Evolutionary conservation across 2,329 filamentous ascomycete species (phyloP).

Genomic region (Exophiala viscosa): DNA sequence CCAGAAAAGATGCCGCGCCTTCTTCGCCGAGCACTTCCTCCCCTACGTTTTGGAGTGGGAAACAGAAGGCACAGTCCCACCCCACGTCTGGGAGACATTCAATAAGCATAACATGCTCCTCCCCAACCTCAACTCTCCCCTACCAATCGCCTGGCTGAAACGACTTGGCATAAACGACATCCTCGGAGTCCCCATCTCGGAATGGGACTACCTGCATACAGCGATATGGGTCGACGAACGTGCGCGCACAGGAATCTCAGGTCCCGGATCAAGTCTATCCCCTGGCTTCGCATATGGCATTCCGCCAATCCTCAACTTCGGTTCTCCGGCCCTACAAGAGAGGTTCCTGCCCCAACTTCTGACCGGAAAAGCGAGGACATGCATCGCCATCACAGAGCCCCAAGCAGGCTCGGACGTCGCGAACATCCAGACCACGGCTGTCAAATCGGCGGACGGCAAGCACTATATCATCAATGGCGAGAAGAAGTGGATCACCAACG

Average conservation of each 20-base stretch:
- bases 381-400: slow-evolving; percentile 76
- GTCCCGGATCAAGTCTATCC: slow-evolving; percentile 55
- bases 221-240: slow-evolving; percentile 70
- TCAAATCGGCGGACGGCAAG: slow-evolving; percentile 58
- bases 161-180: slow-evolving; percentile 63
- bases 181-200: slow-evolving; percentile 63
- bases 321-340: slow-evolving; percentile 58
- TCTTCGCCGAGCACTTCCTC: slow-evolving; percentile 60
- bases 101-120: slow-evolving; percentile 64
- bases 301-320: slow-evolving; percentile 67
- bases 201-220: slow-evolving; percentile 68
- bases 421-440: slow-evolving; percentile 65
- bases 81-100: slow-evolving; percentile 62
- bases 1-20: slow-evolving; percentile 64
- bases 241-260: slow-evolving; percentile 60
- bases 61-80: slow-evolving; percentile 58
- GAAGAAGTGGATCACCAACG: slow-evolving; percentile 79
- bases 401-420: slow-evolving; percentile 70
- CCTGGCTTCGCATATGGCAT: slow-evolving; percentile 70
- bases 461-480: slow-evolving; percentile 68
- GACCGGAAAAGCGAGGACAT: slow-evolving; percentile 61
- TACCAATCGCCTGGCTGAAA: slow-evolving; percentile 66
- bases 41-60: slow-evolving; percentile 67
- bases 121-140: slow-evolving; percentile 63
- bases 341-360: slow-evolving; percentile 65